Percentiles rank a stretch among this genome's conserved stretches.
Evolutionary conservation across 768 basidiomycete species (phyloP).

Genomic region (Pisolithus sp.): DNA sequence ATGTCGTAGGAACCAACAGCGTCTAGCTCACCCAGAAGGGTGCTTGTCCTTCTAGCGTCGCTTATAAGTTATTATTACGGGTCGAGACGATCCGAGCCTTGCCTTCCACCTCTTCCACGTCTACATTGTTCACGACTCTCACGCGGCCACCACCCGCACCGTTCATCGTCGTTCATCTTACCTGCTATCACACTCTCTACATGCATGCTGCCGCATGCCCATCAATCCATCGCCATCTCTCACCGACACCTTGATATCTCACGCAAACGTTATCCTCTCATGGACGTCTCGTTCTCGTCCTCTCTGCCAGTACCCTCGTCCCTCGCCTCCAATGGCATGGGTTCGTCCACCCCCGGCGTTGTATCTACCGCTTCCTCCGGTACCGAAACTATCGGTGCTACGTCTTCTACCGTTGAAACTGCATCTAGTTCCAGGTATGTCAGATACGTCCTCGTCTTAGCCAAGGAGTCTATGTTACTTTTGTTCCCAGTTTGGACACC

Average conservation of each 20-base stretch:
- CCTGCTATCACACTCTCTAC: conserved; percentile 13
- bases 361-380: conserved; percentile 4
- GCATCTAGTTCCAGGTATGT: conserved; percentile 7
- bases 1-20: neutral
- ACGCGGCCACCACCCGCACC: conserved; percentile 9
- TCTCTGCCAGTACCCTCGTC: neutral
- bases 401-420: neutral
- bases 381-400: neutral
- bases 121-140: conserved; percentile 18
- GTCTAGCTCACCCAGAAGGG: conserved; percentile 8
- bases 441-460: neutral
- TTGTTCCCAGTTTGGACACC: conserved; percentile 1
- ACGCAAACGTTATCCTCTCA: conserved; percentile 7
- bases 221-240: conserved; percentile 14
- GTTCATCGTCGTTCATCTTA: conserved; percentile 7
- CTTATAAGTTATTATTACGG: neutral
- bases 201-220: conserved; percentile 26
- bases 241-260: conserved; percentile 10
- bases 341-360: neutral
- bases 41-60: conserved; percentile 1
- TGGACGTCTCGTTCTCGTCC: neutral
- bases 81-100: too few relatives aligned
- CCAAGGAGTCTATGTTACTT: neutral
- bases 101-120: conserved; percentile 4
- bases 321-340: neutral